Percentiles rank a stretch among this genome's conserved stretches.
Conservation (phyloP, 495 filamentous ascomycete genomes). For the Hyaloscypha finlandica region DNA sequence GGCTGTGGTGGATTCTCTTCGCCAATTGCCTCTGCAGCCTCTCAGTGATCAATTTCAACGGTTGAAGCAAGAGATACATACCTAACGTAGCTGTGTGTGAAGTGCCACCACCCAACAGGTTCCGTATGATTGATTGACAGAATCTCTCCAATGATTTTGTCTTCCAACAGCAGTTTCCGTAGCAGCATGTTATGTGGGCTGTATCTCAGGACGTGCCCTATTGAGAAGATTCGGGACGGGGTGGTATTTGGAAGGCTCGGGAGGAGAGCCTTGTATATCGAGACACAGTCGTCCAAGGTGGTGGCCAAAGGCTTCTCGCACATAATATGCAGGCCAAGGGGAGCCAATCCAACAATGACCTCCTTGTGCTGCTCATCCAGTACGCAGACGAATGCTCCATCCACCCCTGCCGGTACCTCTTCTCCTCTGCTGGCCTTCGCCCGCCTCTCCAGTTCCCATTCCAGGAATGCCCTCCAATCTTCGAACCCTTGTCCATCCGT, state of each 20-base stretch:
- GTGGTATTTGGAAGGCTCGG: conserved; percentile 35
- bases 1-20: conserved; percentile 69
- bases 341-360: conserved; percentile 69
- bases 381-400: conserved; percentile 86
- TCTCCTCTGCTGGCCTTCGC: conserved; percentile 36
- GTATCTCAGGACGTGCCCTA: conserved; percentile 82
- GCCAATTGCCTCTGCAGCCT: conserved; percentile 76
- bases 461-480: conserved; percentile 73
- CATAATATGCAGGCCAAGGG: conserved; percentile 77
- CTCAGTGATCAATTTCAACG: conserved; percentile 8
- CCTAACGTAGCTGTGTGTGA: conserved; percentile 88
- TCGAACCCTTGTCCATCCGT: conserved; percentile 62
- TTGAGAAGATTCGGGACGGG: conserved; percentile 68
- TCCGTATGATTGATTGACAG: conserved; percentile 88
- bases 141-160: conserved; percentile 80
- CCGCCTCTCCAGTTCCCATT: conserved; percentile 62
- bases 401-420: conserved; percentile 56
- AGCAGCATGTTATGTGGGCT: conserved; percentile 88
- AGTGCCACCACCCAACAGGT: conserved; percentile 97
- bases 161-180: conserved; percentile 71
- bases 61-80: conserved; percentile 32
- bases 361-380: conserved; percentile 85
- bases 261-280: conserved; percentile 62
- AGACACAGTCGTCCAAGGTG: conserved; percentile 71
- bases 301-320: conserved; percentile 94